phyloP scores from a whole-genome alignment of 345 rosid species.

The Balakata baccata region DNA sequence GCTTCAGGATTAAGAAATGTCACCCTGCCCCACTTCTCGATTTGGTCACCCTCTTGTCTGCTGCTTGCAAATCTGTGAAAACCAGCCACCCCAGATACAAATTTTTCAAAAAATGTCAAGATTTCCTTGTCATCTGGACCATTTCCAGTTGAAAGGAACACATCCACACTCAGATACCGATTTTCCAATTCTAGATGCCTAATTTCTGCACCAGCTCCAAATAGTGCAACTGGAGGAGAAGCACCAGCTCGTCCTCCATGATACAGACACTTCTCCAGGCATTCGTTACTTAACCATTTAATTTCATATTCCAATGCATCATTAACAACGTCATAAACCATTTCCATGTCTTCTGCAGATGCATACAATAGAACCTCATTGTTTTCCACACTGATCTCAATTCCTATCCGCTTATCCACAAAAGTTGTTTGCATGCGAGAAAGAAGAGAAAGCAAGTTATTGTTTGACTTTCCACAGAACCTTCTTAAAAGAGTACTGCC shows the following conservation, averaged over 20 bases:
- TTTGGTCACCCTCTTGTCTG: slow-evolving; percentile 46
- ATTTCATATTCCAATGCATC: slow-evolving; percentile 57
- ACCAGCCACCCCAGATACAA: slow-evolving; percentile 54
- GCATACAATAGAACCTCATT: slow-evolving; percentile 70
- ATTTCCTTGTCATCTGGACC: slow-evolving; percentile 62
- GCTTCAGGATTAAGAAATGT: slow-evolving; percentile 75
- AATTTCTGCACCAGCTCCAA: slow-evolving; percentile 87
- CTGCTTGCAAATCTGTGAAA: slow-evolving; percentile 42
- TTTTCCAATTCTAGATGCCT: slow-evolving; percentile 80
- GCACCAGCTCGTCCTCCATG: slow-evolving; percentile 45
- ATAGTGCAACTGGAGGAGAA: slow-evolving; percentile 59
- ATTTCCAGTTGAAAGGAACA: slow-evolving; percentile 43
- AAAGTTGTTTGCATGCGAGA: slow-evolving; percentile 47
- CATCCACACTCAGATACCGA: slow-evolving; percentile 60
- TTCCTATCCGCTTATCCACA: slow-evolving; percentile 58
- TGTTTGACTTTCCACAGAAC: slow-evolving; percentile 71
- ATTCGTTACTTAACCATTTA: slow-evolving; percentile 64
- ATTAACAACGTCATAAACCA: slow-evolving; percentile 46
- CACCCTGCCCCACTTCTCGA: slow-evolving; percentile 77
- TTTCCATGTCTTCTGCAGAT: slow-evolving; percentile 46
- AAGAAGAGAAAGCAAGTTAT: slow-evolving; percentile 49
- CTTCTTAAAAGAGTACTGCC: slow-evolving; percentile 53
- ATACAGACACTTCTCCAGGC: slow-evolving; percentile 61
- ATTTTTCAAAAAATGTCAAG: slow-evolving; percentile 57
- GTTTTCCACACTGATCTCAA: slow-evolving; percentile 54